phyloP scores from a whole-genome alignment of 768 basidiomycete species.

The Podaxis carcinomalis region DNA sequence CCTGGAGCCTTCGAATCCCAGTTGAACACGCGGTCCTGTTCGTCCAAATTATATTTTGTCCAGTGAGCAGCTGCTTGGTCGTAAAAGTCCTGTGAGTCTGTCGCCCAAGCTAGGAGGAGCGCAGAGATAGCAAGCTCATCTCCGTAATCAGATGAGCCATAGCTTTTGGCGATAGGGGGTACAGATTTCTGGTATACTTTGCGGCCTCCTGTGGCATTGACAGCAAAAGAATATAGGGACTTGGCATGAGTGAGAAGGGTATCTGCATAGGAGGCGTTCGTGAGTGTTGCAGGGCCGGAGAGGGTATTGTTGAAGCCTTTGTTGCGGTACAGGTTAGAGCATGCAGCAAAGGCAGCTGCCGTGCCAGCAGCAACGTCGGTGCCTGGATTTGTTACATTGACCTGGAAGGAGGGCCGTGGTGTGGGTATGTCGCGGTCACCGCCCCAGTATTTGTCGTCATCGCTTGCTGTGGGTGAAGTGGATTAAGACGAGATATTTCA shows the following conservation, averaged over 20 bases:
- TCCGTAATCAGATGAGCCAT: slow-evolving; percentile 65
- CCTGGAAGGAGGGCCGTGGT: slow-evolving; percentile 71
- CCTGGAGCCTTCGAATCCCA: slow-evolving; percentile 88
- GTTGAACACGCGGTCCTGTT: slow-evolving; percentile 64
- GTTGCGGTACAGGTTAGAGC: slow-evolving; percentile 75
- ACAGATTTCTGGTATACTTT: slow-evolving; percentile 68
- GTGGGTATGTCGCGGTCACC: slow-evolving; percentile 75
- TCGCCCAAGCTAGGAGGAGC: slow-evolving; percentile 70
- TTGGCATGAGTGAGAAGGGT: slow-evolving; percentile 71
- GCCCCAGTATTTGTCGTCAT: slow-evolving; percentile 86
- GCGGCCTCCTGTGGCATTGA: slow-evolving; percentile 56
- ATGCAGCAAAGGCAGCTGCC: slow-evolving; percentile 85
- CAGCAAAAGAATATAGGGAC: slow-evolving; percentile 72
- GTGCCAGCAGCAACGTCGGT: slow-evolving; percentile 86
- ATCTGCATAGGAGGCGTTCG: slow-evolving; percentile 68
- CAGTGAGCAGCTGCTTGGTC: slow-evolving; percentile 62
- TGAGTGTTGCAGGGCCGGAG: slow-evolving; percentile 60
- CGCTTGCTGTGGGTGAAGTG: slow-evolving; percentile 33
- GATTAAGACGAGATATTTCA: slow-evolving; percentile 1
- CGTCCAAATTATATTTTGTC: slow-evolving; percentile 47
- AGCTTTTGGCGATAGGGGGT: slow-evolving; percentile 57
- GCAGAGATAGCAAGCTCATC: slow-evolving; percentile 78
- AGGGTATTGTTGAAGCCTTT: slow-evolving; percentile 49
- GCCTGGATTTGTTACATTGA: slow-evolving; percentile 78
- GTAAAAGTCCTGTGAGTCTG: slow-evolving; percentile 55